These are phyloP conservation scores for Hansenula lynferdii DNA, from an alignment of 1,139 yeast species.

Conservation along the genomic window DNA sequence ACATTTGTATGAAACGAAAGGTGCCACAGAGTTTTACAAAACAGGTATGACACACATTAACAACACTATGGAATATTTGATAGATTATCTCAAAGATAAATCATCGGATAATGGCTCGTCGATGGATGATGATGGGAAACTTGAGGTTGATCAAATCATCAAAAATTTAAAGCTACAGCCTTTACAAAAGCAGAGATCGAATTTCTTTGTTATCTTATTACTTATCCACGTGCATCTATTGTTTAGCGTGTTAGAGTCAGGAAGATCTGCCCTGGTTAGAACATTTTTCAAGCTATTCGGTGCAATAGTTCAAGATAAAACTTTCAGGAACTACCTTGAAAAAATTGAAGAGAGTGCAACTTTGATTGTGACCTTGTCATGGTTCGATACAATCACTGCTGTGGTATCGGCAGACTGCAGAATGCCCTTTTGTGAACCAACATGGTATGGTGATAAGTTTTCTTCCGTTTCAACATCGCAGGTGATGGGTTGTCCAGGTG, in stretches of 20 bases:
- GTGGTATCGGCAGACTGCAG: conserved; percentile 52
- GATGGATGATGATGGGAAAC: conserved; percentile 13
- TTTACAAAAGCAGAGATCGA: conserved; percentile 31
- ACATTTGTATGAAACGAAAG: conserved; percentile 47
- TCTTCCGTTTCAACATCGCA: conserved; percentile 40
- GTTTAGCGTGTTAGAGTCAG: conserved; percentile 47
- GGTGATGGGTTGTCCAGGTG: conserved; percentile 57
- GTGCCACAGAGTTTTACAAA: conserved; percentile 43
- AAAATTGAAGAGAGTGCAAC: conserved; percentile 42
- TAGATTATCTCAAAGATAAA: conserved; percentile 29
- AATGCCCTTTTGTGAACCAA: conserved; percentile 43
- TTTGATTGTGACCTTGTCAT: conserved; percentile 43
- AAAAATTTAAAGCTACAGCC: conserved; percentile 30
- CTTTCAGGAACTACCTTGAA: conserved; percentile 29
- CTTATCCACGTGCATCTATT: conserved; percentile 47
- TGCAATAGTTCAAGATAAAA: conserved; percentile 39
- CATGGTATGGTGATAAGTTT: conserved; percentile 43
- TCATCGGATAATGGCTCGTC: conserved; percentile 7
- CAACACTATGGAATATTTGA: conserved; percentile 46
- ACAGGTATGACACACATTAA: conserved; percentile 48
- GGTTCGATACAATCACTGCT: conserved; percentile 54
- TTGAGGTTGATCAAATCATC: conserved; percentile 28
- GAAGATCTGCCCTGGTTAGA: conserved; percentile 44
- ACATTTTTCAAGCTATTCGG: conserved; percentile 45
- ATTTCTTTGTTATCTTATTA: conserved; percentile 45